Evolutionary conservation across 257 asterid genomes (phyloP).

Genomic region (Avicennia marina): DNA sequence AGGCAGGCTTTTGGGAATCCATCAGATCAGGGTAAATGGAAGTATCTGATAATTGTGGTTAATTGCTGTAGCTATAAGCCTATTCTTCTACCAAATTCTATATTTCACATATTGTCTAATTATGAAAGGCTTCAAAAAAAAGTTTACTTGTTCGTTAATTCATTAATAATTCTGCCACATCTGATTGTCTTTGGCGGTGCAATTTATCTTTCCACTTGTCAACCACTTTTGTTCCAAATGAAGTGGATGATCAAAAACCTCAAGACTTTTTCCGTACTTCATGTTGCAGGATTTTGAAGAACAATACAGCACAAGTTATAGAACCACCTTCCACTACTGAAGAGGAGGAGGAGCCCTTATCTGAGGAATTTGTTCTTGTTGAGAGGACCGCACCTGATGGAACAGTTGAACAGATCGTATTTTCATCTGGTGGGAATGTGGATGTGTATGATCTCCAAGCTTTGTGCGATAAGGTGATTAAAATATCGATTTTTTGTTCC

Average conservation of each 20-base stretch:
- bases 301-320: slow-evolving; percentile 57
- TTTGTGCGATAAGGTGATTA: slow-evolving; percentile 82
- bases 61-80: background rate
- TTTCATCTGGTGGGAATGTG: slow-evolving; percentile 83
- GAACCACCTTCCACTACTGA: slow-evolving; percentile 58
- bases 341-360: slow-evolving; percentile 65
- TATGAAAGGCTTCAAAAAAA: no score
- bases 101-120: no score
- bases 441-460: slow-evolving; percentile 87
- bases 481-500: background rate
- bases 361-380: slow-evolving; percentile 82
- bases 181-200: background rate
- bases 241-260: slow-evolving; percentile 3
- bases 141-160: slow-evolving; percentile 6
- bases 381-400: slow-evolving; percentile 78
- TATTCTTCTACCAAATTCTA: no score
- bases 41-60: slow-evolving; percentile 6
- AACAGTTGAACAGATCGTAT: slow-evolving; percentile 73
- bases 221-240: background rate
- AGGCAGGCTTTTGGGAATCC: slow-evolving; percentile 88
- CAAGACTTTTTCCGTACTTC: slow-evolving; percentile 12
- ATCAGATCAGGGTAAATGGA: slow-evolving; percentile 80
- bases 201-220: background rate
- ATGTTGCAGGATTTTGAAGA: slow-evolving; percentile 62
- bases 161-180: background rate